Conservation (phyloP, 2,329 filamentous ascomycete species). For the Zelopaecilomyces penicillatus region DNA sequence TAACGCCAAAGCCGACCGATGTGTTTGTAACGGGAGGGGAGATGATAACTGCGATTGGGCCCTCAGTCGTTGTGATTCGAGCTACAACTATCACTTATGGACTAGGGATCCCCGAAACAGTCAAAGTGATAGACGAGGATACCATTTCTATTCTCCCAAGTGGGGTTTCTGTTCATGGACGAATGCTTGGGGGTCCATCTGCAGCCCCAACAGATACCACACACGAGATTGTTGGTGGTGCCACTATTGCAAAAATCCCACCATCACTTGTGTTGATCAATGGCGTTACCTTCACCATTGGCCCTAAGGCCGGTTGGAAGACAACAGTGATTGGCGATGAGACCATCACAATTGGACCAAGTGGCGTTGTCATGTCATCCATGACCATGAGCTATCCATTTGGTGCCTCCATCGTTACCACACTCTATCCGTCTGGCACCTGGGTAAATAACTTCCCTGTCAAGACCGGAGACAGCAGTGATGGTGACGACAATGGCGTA, state of each 20-base stretch:
- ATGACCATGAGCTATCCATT: conserved; percentile 39
- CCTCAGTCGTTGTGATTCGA: conserved; percentile 31
- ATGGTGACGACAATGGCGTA: conserved; percentile 16
- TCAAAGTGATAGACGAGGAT: conserved; percentile 39
- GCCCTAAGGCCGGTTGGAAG: conserved; percentile 31
- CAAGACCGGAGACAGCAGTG: conserved; percentile 17
- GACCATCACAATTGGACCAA: conserved; percentile 39
- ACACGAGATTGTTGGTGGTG: conserved; percentile 43
- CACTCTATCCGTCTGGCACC: conserved; percentile 27
- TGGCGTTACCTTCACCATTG: conserved; percentile 43
- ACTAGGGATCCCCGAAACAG: conserved; percentile 21
- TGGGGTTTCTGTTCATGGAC: conserved; percentile 32
- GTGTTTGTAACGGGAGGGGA: conserved; percentile 41
- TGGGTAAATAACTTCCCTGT: conserved; percentile 13
- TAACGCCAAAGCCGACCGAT: conserved; percentile 28
- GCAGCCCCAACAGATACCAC: conserved; percentile 29
- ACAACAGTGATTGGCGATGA: conserved; percentile 40
- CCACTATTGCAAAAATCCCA: conserved; percentile 42
- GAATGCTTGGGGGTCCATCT: conserved; percentile 33
- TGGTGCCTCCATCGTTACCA: conserved; percentile 33
- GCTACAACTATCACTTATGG: conserved; percentile 40
- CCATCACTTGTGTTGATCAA: conserved; percentile 40
- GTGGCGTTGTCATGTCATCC: conserved; percentile 38
- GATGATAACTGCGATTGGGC: conserved; percentile 35
- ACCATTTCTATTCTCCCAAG: conserved; percentile 41